These are phyloP conservation scores for Ceratobasidium sp. DNA, from an alignment of 1,284 basidiomycete genomes.

Conservation along the genomic window DNA sequence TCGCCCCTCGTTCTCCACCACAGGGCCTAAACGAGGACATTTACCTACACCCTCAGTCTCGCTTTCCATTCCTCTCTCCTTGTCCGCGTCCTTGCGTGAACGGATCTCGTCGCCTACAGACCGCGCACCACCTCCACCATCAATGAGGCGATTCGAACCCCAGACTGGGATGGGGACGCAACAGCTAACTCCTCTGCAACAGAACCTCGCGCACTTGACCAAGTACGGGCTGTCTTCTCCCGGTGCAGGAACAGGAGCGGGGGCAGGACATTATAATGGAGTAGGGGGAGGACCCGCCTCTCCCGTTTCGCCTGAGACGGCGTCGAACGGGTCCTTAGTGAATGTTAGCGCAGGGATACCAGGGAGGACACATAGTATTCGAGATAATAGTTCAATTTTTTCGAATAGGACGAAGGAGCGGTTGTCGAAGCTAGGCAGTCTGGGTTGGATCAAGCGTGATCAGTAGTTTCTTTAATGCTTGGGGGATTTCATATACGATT, in stretches of 20 bases:
- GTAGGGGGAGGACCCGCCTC: not conserved
- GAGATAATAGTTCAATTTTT: slow-evolving; percentile 34
- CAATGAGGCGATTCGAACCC: slow-evolving; percentile 5
- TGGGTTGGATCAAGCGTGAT: slow-evolving; percentile 41
- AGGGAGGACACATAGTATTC: slow-evolving; percentile 29
- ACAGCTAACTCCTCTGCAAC: slow-evolving; percentile 78
- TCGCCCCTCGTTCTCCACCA: slow-evolving; percentile 28
- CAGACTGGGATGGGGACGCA: not conserved
- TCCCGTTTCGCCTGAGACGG: slow-evolving; percentile 26
- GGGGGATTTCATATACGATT: not conserved
- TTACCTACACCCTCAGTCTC: slow-evolving; percentile 30
- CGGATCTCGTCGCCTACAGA: slow-evolving; percentile 41
- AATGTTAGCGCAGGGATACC: slow-evolving; percentile 19
- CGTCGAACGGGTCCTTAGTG: slow-evolving; percentile 34
- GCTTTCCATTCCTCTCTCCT: slow-evolving; percentile 40
- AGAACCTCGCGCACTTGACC: slow-evolving; percentile 80
- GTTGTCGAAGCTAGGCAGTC: slow-evolving; percentile 27
- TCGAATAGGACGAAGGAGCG: slow-evolving; percentile 39
- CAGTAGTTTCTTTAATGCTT: slow-evolving; percentile 15
- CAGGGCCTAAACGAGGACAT: slow-evolving; percentile 16
- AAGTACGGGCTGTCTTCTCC: slow-evolving; percentile 83
- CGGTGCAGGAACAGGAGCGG: slow-evolving; percentile 51
- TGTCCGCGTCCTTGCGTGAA: slow-evolving; percentile 36
- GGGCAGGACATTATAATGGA: slow-evolving; percentile 16
- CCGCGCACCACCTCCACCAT: slow-evolving; percentile 10